Percentiles rank a stretch among this genome's conserved stretches.
Evolutionary conservation across 257 asterid genomes (phyloP).

Genomic region (Lavandula angustifolia): DNA sequence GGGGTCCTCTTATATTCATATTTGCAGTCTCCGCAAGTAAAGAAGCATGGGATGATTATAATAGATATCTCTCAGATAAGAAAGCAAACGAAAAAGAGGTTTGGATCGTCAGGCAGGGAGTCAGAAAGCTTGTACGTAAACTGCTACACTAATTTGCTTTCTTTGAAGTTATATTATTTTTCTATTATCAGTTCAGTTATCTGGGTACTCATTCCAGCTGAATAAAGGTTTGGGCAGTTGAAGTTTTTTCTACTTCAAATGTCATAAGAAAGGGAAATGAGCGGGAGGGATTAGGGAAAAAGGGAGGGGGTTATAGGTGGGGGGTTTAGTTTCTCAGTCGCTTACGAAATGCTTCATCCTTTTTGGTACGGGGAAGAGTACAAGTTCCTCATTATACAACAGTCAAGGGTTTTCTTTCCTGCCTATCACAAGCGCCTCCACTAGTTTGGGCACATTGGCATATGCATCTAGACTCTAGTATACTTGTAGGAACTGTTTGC

Average conservation of each 20-base stretch:
- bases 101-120: constrained; percentile 88
- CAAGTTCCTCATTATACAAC: constrained; percentile 8
- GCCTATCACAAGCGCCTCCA: background rate
- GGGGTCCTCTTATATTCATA: constrained; percentile 99
- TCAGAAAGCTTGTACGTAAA: constrained; percentile 70
- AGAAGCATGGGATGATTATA: constrained; percentile 99
- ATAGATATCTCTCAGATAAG: constrained; percentile 91
- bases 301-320: background rate
- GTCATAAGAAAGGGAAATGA: constrained; percentile 6
- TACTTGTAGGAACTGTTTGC: background rate
- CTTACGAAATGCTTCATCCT: background rate
- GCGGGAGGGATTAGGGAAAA: background rate
- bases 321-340: constrained; percentile 1
- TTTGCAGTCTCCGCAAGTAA: constrained; percentile 96
- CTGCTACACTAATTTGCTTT: constrained; percentile 24
- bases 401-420: background rate
- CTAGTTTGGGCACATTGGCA: constrained; percentile 19
- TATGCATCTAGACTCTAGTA: constrained; percentile 10
- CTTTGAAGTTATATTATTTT: background rate
- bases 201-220: constrained; percentile 22
- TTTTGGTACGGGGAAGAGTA: background rate
- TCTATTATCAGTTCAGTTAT: constrained; percentile 13
- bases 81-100: constrained; percentile 97
- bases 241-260: constrained; percentile 21
- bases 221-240: constrained; percentile 19